Conservation (phyloP, 139 green algal species). For the Tetraselmis striata region DNA sequence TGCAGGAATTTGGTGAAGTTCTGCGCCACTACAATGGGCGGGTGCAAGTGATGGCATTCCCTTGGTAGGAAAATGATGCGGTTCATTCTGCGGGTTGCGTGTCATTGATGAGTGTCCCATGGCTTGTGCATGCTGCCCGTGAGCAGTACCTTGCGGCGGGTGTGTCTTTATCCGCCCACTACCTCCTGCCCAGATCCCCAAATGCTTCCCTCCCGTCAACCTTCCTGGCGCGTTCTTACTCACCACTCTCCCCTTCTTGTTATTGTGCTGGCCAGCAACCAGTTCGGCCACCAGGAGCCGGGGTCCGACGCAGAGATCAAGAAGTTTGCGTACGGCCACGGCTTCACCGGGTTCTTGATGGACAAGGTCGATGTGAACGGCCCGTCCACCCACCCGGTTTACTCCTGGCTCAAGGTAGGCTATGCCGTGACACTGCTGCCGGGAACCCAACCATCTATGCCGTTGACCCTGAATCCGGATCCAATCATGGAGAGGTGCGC, state of each 20-base stretch:
- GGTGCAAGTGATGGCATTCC: conserved; percentile 36
- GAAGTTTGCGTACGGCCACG: conserved; percentile 20
- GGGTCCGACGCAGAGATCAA: conserved; percentile 28
- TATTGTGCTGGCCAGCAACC: conserved; percentile 14
- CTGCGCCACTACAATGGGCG: conserved; percentile 16
- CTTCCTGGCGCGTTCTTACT: too few relatives aligned
- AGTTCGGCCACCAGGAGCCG: conserved; percentile 39
- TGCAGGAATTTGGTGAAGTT: conserved; percentile 24
- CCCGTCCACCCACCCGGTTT: conserved; percentile 8
- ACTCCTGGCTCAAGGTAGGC: conserved; percentile 13
- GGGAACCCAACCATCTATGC: too few relatives aligned
- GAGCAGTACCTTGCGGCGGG: too few relatives aligned
- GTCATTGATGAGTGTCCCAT: too few relatives aligned
- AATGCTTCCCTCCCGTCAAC: not conserved
- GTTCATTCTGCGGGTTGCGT: too few relatives aligned
- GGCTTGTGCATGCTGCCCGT: too few relatives aligned
- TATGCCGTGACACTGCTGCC: too few relatives aligned
- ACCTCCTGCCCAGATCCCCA: not conserved
- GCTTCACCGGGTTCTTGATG: conserved; percentile 23
- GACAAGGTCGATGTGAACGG: conserved; percentile 29
- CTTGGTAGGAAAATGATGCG: conserved; percentile 16
- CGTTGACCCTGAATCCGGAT: too few relatives aligned
- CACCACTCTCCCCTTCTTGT: too few relatives aligned
- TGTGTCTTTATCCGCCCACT: conserved; percentile 6
- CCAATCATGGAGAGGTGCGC: too few relatives aligned